Evolutionary conservation across 768 basidiomycete species (phyloP), one percentile per base, ranked within the genome.

Genomic region (Cyclocybe cylindracea): DNA sequence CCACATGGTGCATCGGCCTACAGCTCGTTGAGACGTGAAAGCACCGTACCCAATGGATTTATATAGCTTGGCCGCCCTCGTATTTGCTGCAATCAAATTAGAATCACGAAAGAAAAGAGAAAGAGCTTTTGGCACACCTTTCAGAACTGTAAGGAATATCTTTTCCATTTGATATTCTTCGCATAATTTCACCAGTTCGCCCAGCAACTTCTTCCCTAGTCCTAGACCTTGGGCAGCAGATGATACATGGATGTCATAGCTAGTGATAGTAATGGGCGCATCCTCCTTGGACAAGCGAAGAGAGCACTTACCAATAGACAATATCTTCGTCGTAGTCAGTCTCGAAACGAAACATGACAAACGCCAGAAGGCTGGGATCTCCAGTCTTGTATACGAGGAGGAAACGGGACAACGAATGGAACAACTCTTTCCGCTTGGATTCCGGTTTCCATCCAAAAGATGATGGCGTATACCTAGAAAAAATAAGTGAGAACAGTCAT

Each of bases 191-290:
- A 68, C 67, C 14, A 93, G 66, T 16, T 68, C 66, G 2, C 72
- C 66, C 63, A 85, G 73, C 44, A 93, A 63, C 16, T 65, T 59
- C 51, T 67, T 79, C 0, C 91, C 91, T 1, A 89, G 65, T 2
- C 91, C 89, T 24, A 63, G 64, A 4, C 85, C 72, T 53, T 76
- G 78, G 10, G 60, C 66, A 1, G 58, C 40, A 35, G 66, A 44
- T 0, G 72, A 66, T 2, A 92, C 78, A 60, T 94, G 91, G 3
- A 92, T 67, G 46, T 94, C 91, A 62, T 94, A 94, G 63, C 91
- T 93, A 51, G 8, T 46, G 6, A 33, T 11, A 46, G 33, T 11
- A 42, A 43, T 9, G 39, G 8, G 31, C 11, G 11, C 3, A 6
- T 24, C 32, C 7, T 13, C 51, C 36, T 36, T 13, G 16, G 29